These are phyloP conservation scores for Diplodia mutila DNA, from an alignment of 2,329 filamentous ascomycete genomes.

Conservation along the genomic window DNA sequence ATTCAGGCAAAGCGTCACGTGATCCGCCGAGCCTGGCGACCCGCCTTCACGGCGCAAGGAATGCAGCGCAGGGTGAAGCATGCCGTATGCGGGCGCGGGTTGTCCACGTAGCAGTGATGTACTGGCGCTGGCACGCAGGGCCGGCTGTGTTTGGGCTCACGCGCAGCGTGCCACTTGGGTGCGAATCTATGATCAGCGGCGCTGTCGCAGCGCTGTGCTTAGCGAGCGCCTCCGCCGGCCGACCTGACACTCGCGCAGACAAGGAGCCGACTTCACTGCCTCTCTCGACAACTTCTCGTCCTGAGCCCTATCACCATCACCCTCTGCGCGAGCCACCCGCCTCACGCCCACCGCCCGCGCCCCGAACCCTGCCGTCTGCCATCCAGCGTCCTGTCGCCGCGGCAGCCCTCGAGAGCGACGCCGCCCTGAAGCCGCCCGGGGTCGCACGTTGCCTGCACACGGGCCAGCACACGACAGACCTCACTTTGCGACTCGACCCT, in stretches of 20 bases:
- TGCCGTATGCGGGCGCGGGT: not conserved
- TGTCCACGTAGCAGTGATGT: constrained; percentile 12
- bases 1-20: not conserved
- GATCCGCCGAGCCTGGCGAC: not conserved
- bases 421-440: constrained; percentile 18
- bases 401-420: not conserved
- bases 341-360: not conserved
- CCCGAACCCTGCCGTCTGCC: not conserved
- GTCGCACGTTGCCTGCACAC: constrained; percentile 23
- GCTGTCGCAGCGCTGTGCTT: constrained; percentile 10
- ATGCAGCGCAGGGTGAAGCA: constrained; percentile 10
- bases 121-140: constrained; percentile 9
- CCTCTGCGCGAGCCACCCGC: not conserved
- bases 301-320: constrained; percentile 11
- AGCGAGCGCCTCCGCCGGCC: constrained; percentile 9
- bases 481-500: constrained; percentile 23
- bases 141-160: constrained; percentile 4
- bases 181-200: constrained; percentile 14
- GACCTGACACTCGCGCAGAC: constrained; percentile 10
- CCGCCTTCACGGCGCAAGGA: not conserved
- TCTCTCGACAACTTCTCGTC: constrained; percentile 4
- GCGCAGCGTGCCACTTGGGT: constrained; percentile 8
- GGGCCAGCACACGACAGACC: constrained; percentile 26
- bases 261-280: constrained; percentile 5
- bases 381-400: not conserved